Evolutionary conservation across 768 basidiomycete genomes (phyloP), one percentile per base, ranked within the genome.

Genomic region (Heimioporus sp.): DNA sequence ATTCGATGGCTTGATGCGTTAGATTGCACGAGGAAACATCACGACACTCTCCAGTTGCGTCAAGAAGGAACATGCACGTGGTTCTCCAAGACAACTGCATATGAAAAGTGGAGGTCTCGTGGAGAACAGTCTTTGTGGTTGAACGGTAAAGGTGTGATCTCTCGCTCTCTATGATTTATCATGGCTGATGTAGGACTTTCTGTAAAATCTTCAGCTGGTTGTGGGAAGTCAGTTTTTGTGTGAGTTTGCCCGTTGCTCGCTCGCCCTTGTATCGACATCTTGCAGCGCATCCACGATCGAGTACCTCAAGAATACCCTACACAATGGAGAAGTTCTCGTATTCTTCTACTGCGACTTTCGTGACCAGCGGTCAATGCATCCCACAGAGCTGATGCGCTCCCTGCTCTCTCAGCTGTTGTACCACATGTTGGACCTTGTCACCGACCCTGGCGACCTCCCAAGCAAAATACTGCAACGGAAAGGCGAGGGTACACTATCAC

Each of bases 291-390:
- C 46, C 15, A 30, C 16, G 2, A 36, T 47, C 36, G 36, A 36
- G 12, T 21, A 47, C n/a, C 31, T 35, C n/a, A 45, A 35, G 16
- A 19, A 7, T 3, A 34, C 30, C 8, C 44, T 45, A 11, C 17
- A 19, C 19, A 32, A 45, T 10, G 28, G 24, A 40, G 37, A 39
- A n/a, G 28, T 48, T 3, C 16, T 40, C 11, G 39, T 37, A 11
- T 57, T 46, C 36, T 57, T 57, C 41, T 57, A 54, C 30, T 54
- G 56, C 36, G 56, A 54, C 17, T 57, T 54, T n/a, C 39, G 44
- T 11, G 34, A 51, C 2, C 13, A 19, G 21, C 19, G 46, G 5
- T 36, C 44, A 10, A 48, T 43, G 10, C 28, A 35, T 17, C 30
- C 38, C 2, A 17, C 49, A 2, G 38, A 20, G 10, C 34, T 57